These are phyloP conservation scores for Vanilla planifolia DNA, from an alignment of 106 monocot genomes.

Conservation along the genomic window DNA sequence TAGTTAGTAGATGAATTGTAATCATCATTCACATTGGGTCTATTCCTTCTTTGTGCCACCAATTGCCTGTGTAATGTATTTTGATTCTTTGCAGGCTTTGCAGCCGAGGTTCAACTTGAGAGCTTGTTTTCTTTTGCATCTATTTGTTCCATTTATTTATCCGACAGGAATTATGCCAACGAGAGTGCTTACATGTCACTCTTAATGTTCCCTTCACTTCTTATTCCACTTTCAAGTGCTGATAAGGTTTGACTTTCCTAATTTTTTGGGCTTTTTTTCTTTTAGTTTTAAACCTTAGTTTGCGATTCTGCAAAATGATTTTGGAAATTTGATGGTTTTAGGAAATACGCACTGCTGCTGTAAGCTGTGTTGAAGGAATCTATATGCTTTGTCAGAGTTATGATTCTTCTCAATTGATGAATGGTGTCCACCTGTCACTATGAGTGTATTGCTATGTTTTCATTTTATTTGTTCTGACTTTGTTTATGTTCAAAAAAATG, in stretches of 20 bases:
- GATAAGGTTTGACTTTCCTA: slow-evolving; percentile 44
- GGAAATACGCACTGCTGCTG: slow-evolving; percentile 70
- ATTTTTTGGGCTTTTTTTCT: not conserved
- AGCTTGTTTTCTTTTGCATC: slow-evolving; percentile 44
- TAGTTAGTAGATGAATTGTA: not conserved
- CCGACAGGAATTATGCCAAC: slow-evolving; percentile 26
- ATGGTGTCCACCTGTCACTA: slow-evolving; percentile 40
- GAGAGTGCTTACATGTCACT: slow-evolving; percentile 39
- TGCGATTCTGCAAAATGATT: not conserved
- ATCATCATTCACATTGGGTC: not conserved
- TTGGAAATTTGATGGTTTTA: slow-evolving; percentile 11
- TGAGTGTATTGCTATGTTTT: not conserved
- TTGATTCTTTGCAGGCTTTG: slow-evolving; percentile 37
- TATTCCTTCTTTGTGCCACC: not conserved
- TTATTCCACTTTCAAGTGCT: slow-evolving; percentile 64
- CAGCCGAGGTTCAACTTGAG: slow-evolving; percentile 54
- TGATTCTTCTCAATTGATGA: slow-evolving; percentile 46
- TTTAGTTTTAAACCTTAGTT: not conserved
- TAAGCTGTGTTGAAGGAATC: slow-evolving; percentile 56
- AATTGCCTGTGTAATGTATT: not conserved
- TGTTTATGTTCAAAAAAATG: slow-evolving; percentile 2
- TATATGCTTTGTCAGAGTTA: slow-evolving; percentile 37
- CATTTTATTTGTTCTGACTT: not conserved
- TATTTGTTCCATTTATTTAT: slow-evolving; percentile 35
- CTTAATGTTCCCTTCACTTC: slow-evolving; percentile 59